These are phyloP conservation scores for Rhizomucor pusillus DNA, from an alignment of 371 early-diverging fungal genomes.

Conservation along the genomic window DNA sequence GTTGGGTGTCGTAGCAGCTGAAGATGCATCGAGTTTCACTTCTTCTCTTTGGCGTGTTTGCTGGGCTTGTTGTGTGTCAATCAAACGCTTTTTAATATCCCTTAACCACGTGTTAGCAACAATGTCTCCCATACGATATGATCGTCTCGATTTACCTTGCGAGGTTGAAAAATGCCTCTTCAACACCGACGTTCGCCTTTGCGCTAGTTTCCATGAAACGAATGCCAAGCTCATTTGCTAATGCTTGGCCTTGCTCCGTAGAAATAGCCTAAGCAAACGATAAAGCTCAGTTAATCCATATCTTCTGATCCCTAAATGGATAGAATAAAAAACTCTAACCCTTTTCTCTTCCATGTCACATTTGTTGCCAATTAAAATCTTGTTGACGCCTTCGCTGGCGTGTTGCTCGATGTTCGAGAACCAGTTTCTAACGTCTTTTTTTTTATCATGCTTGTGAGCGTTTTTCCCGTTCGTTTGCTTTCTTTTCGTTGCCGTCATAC, in stretches of 20 bases:
- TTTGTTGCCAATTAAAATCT: conserved; percentile 99
- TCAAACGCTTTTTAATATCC: conserved; percentile 52
- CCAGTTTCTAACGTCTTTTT: conserved; percentile 97
- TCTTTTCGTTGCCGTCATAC: conserved; percentile 1
- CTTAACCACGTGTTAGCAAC: conserved; percentile 11
- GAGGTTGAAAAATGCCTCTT: conserved; percentile 96
- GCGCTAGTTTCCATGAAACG: conserved; percentile 96
- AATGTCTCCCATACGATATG: too few species aligned
- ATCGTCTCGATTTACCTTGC: conserved; percentile 72
- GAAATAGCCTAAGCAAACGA: conserved; percentile 42
- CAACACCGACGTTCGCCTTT: conserved; percentile 96
- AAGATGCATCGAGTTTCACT: conserved; percentile 33
- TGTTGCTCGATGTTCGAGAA: conserved; percentile 97
- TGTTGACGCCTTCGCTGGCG: conserved; percentile 96
- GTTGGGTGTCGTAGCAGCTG: conserved; percentile 16
- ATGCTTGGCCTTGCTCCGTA: conserved; percentile 78
- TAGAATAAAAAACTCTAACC: not conserved
- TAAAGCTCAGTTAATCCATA: too few species aligned
- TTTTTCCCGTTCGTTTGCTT: too few species aligned
- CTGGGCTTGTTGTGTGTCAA: conserved; percentile 51
- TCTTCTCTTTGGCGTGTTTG: conserved; percentile 44
- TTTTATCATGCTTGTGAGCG: not conserved
- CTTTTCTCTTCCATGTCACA: conserved; percentile 91
- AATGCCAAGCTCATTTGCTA: conserved; percentile 87
- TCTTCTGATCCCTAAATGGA: too few species aligned